These are phyloP conservation scores for Hirschfeldia incana DNA, from an alignment of 345 rosid species.

Conservation along the genomic window DNA sequence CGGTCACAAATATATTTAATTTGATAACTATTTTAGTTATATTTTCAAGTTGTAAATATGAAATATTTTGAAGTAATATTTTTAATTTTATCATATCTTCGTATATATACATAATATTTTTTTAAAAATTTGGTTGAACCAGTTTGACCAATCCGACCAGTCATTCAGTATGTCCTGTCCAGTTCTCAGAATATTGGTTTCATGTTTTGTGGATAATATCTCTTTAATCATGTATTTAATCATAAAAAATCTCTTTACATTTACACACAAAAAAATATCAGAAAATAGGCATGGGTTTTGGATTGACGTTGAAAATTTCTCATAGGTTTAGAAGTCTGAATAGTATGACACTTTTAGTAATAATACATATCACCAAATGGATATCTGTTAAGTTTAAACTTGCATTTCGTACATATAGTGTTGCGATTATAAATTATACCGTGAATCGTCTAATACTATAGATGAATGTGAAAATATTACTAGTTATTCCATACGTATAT, in stretches of 20 bases:
- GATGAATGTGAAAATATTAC: background rate
- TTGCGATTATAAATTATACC: background rate
- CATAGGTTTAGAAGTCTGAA: background rate
- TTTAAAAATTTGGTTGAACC: no score
- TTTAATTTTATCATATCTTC: no score
- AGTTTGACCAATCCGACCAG: no score
- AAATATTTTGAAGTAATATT: no score
- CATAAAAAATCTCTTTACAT: background rate
- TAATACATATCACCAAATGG: conserved; percentile 9
- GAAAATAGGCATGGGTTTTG: background rate
- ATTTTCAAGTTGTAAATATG: no score
- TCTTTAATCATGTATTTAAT: no score
- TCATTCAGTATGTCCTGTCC: no score
- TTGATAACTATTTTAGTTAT: no score
- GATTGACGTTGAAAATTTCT: conserved; percentile 14
- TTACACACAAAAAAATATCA: background rate
- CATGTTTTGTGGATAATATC: conserved; percentile 16
- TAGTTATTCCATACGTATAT: background rate
- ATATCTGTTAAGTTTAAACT: background rate
- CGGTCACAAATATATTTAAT: no score
- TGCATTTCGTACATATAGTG: background rate
- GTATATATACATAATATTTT: background rate
- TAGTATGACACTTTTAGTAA: conserved; percentile 8
- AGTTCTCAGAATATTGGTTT: background rate
- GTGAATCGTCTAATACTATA: background rate